These are phyloP conservation scores for Ceratorhiza oryzae-sativae DNA, from an alignment of 1,284 basidiomycete genomes.

Conservation along the genomic window DNA sequence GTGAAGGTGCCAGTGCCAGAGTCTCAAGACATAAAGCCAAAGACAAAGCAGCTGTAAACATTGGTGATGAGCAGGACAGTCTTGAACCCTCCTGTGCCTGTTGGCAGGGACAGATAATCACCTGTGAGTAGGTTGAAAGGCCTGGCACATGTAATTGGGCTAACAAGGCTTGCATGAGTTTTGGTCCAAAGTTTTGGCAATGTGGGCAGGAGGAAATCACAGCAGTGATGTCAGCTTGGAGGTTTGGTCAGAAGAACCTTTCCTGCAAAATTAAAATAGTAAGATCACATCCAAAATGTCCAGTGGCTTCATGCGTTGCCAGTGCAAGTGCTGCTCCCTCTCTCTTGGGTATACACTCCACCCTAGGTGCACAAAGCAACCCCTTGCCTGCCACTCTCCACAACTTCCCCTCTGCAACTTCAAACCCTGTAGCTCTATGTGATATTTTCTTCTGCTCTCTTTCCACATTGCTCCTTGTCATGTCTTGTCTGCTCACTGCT, in stretches of 20 bases:
- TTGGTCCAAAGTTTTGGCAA: slow-evolving; percentile 40
- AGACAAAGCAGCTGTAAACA: slow-evolving; percentile 27
- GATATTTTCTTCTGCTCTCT: slow-evolving; percentile 4
- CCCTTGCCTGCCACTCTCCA: slow-evolving; percentile 34
- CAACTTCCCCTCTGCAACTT: slow-evolving; percentile 37
- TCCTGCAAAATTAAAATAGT: slow-evolving; percentile 16
- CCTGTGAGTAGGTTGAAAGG: slow-evolving; percentile 33
- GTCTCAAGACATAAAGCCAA: slow-evolving; percentile 43
- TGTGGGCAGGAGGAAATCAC: slow-evolving; percentile 28
- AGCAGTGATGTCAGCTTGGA: slow-evolving; percentile 14
- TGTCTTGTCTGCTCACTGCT: neutral
- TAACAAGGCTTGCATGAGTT: slow-evolving; percentile 21
- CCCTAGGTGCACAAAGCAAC: slow-evolving; percentile 10
- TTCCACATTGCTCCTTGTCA: neutral
- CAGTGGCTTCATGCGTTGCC: slow-evolving; percentile 6
- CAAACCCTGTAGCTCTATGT: slow-evolving; percentile 26
- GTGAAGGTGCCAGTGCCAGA: slow-evolving; percentile 48
- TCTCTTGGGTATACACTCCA: slow-evolving; percentile 45
- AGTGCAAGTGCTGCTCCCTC: slow-evolving; percentile 44
- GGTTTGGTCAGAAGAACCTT: slow-evolving; percentile 34
- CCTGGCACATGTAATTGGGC: slow-evolving; percentile 21
- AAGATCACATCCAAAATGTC: slow-evolving; percentile 36
- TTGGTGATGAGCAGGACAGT: slow-evolving; percentile 29
- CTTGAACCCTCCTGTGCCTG: slow-evolving; percentile 18
- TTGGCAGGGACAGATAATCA: slow-evolving; percentile 38